Percentiles rank a stretch among this genome's conserved stretches.
Conservation (phyloP, 768 basidiomycete species). For the Fomitopsis serialis region DNA sequence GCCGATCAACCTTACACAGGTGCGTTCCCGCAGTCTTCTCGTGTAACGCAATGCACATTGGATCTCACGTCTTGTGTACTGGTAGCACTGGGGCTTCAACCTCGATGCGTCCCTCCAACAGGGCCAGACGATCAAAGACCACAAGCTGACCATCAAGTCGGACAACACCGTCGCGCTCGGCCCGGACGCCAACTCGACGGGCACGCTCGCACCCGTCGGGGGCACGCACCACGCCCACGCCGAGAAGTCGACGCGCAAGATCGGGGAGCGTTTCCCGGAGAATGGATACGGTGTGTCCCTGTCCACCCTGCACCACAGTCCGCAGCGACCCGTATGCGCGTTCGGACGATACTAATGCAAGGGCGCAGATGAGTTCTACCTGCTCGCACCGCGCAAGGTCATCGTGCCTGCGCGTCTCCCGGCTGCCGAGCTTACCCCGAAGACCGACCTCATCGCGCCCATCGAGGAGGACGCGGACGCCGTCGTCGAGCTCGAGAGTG, state of each 20-base stretch:
- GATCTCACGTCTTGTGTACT: neutral
- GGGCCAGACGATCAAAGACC: conserved; percentile 46
- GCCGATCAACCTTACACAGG: conserved; percentile 74
- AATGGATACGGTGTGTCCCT: conserved; percentile 52
- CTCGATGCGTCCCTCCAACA: conserved; percentile 59
- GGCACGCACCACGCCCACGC: conserved; percentile 40
- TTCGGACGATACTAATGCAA: neutral
- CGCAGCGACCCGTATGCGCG: neutral
- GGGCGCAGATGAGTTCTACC: conserved; percentile 58
- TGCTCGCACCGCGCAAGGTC: conserved; percentile 32
- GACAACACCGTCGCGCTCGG: conserved; percentile 46
- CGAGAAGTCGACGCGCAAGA: conserved; percentile 21
- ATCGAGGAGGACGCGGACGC: conserved; percentile 34
- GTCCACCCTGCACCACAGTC: neutral
- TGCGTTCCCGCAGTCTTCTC: conserved; percentile 23
- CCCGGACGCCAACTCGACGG: conserved; percentile 44
- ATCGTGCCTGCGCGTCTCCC: conserved; percentile 45
- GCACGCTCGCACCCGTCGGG: conserved; percentile 41
- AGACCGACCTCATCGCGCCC: conserved; percentile 43
- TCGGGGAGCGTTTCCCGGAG: conserved; percentile 54
- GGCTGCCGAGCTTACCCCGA: conserved; percentile 32
- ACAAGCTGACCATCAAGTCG: conserved; percentile 31
- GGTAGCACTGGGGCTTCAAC: conserved; percentile 80
- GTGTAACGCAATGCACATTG: neutral
- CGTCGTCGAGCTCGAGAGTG: conserved; percentile 48